These are phyloP conservation scores for Panus rudis DNA, from an alignment of 768 basidiomycete species.

Conservation along the genomic window DNA sequence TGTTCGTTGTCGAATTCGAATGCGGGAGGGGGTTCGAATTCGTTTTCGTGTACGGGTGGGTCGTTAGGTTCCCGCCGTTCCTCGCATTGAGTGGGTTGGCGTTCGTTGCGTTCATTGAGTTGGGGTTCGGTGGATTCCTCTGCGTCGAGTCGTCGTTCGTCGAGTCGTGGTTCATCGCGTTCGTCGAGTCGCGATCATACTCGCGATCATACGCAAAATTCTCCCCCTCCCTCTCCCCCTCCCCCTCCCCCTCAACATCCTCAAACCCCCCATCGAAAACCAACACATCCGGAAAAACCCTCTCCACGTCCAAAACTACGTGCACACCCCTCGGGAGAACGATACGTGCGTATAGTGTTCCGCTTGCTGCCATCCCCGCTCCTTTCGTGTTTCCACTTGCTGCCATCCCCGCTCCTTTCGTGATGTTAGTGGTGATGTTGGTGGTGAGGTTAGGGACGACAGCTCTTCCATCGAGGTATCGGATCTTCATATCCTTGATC, in stretches of 20 bases:
- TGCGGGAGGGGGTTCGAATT: background rate
- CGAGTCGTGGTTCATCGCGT: background rate
- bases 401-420: no score
- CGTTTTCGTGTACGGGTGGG: background rate
- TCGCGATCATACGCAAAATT: background rate
- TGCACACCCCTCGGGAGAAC: slow-evolving; percentile 68
- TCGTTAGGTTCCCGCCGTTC: no score
- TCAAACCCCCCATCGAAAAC: slow-evolving; percentile 70
- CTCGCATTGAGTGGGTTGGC: no score
- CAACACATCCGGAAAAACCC: slow-evolving; percentile 68
- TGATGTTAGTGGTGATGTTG: no score
- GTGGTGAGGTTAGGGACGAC: no score
- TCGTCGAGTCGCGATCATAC: background rate
- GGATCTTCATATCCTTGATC: slow-evolving; percentile 67
- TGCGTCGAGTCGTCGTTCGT: background rate
- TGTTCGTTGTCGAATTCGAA: slow-evolving; percentile 3
- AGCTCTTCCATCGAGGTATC: no score
- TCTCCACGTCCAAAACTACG: slow-evolving; percentile 53
- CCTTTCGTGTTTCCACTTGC: slow-evolving; percentile 20
- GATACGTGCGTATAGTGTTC: slow-evolving; percentile 55
- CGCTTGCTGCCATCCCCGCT: slow-evolving; percentile 54
- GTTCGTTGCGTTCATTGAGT: no score
- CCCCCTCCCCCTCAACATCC: slow-evolving; percentile 13
- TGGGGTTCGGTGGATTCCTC: background rate
- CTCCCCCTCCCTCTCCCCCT: background rate